phyloP scores from a whole-genome alignment of 2,329 filamentous ascomycete genomes.

The Sphaerulina populicola region DNA sequence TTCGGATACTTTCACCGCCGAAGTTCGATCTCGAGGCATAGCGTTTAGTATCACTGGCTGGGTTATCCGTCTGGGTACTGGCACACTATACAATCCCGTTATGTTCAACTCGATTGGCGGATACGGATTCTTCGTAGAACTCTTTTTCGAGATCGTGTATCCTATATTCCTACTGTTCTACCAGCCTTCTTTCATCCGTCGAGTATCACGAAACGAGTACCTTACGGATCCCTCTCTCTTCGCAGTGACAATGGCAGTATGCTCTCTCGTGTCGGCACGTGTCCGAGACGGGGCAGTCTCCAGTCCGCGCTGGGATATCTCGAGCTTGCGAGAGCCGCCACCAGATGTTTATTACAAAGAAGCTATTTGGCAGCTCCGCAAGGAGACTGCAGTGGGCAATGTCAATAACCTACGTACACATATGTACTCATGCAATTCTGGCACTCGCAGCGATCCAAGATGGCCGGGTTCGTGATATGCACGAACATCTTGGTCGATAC shows the following conservation, averaged over 20 bases:
- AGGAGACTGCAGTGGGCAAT: background rate
- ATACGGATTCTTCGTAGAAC: conserved; percentile 26
- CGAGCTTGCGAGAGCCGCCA: conserved; percentile 26
- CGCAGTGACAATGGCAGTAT: conserved; percentile 42
- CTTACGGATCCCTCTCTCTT: conserved; percentile 36
- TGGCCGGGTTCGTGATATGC: conserved; percentile 41
- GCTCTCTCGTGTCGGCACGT: conserved; percentile 41
- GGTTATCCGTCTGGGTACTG: too few relatives aligned
- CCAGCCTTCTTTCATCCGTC: conserved; percentile 35
- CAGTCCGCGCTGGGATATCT: conserved; percentile 28
- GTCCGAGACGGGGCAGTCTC: conserved; percentile 41
- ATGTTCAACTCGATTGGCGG: too few relatives aligned
- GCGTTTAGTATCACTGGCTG: too few relatives aligned
- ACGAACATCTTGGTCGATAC: conserved; percentile 43
- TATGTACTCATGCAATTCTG: conserved; percentile 39
- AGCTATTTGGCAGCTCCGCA: conserved; percentile 29
- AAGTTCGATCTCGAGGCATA: too few relatives aligned
- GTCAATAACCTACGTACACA: conserved; percentile 35
- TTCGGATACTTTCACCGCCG: too few relatives aligned
- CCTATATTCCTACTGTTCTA: conserved; percentile 47
- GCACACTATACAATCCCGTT: too few relatives aligned
- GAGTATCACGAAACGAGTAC: conserved; percentile 37
- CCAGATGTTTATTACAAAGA: conserved; percentile 36
- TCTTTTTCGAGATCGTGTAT: conserved; percentile 46
- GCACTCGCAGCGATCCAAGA: conserved; percentile 45